A percentile compares a stretch with the other conserved stretches of the same genome.
These are phyloP conservation scores for Monosporascus sp. DNA, from an alignment of 2,329 filamentous ascomycete species.

Conservation along the genomic window DNA sequence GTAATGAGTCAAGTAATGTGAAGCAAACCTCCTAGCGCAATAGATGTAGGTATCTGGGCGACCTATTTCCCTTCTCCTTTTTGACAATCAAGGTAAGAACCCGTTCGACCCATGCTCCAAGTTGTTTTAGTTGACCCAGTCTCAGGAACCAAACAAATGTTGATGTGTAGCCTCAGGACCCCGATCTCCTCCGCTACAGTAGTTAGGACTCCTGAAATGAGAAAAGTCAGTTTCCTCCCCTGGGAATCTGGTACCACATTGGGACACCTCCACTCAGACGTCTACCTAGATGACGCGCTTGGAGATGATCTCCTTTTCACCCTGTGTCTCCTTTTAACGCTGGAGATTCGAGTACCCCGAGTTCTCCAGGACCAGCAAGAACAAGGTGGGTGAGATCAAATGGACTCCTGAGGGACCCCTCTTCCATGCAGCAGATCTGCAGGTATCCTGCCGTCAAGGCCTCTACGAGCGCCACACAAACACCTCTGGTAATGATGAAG, in stretches of 20 bases:
- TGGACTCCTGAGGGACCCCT: slow-evolving; percentile 24
- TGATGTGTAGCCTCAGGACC: slow-evolving; percentile 10
- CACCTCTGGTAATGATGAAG: slow-evolving; percentile 36
- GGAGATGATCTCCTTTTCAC: slow-evolving; percentile 1
- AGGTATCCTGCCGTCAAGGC: slow-evolving; percentile 42
- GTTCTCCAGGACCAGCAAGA: background rate
- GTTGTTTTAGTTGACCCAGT: slow-evolving; percentile 19
- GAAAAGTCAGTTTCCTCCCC: slow-evolving; percentile 8
- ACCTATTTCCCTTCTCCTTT: slow-evolving; percentile 13
- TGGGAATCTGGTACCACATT: slow-evolving; percentile 18
- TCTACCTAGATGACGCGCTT: background rate
- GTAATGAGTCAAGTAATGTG: slow-evolving; percentile 15
- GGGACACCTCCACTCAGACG: slow-evolving; percentile 1
- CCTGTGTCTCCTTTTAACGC: slow-evolving; percentile 1
- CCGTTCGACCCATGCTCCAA: slow-evolving; percentile 24
- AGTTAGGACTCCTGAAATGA: slow-evolving; percentile 17
- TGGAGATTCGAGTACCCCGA: slow-evolving; percentile 1
- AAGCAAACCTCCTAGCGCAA: slow-evolving; percentile 13
- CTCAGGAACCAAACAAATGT: slow-evolving; percentile 18
- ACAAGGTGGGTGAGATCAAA: background rate
- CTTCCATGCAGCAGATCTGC: slow-evolving; percentile 42
- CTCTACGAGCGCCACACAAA: slow-evolving; percentile 42
- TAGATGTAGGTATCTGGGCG: slow-evolving; percentile 13
- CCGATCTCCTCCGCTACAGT: slow-evolving; percentile 14
- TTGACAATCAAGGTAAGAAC: slow-evolving; percentile 29